Evolutionary conservation across 805 yeast genomes (phyloP), one percentile per base, ranked within the genome.

Genomic region (Zygoascus ofunaensis): DNA sequence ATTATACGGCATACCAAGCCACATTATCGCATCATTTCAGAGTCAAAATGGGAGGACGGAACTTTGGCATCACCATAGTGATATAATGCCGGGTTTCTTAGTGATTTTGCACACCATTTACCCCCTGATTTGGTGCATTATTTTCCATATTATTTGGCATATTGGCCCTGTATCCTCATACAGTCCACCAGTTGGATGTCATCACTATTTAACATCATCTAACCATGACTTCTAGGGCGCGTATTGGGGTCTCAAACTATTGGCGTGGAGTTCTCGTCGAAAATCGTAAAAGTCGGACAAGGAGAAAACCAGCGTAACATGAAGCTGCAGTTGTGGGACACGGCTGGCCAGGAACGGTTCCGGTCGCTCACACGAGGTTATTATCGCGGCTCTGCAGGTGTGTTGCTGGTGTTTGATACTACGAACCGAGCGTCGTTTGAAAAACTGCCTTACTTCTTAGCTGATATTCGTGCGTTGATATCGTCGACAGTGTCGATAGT

Each of bases 261-360:
- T 23, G 69, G 69, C 15, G 69, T 65, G 18, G 69, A 65, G 44
- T 65, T 64, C 47, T 52, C 68, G 20, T 62, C 66, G 21, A 63
- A 63, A 41, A 56, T 64, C 5, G 56, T 65, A 21, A 55, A 51
- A 28, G 59, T 65, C 8, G 67, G 69, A 23, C 58, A 58, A 21
- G 41, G 41, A 33, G 33, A 45, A 30, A 34, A 28, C 44, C 39
- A 43, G 40, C 35, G 52, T n/a, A 40, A 45, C 34, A 49, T 85
- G 55, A 86, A 85, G 63, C 90, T 94, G 3, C 94, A 87, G 66
- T 82, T 87, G 55, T 87, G 97, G 97, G 97, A 87, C 64, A 87
- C 97, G 26, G 96, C 96, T 1, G 97, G 97, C 42, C 97, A 87
- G 68, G 97, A 87, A 64, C 76, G 96, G 66, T 89, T 87, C 68